phyloP scores from a whole-genome alignment of 305 asterid species.

The Solanum hybrid region DNA sequence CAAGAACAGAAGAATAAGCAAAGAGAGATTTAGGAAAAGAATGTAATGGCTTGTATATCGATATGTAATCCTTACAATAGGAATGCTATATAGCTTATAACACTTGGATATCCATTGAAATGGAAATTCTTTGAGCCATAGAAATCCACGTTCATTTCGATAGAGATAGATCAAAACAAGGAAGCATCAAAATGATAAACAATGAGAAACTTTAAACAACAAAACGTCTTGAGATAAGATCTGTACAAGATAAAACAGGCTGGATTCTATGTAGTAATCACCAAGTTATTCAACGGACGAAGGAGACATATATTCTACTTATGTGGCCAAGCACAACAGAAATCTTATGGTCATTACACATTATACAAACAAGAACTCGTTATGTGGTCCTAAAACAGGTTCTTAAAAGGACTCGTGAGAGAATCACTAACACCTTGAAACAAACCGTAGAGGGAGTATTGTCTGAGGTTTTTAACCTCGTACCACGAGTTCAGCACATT shows the following conservation, averaged over 20 bases:
- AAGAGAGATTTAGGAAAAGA: background rate
- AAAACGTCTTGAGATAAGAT: background rate
- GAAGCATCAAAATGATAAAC: background rate
- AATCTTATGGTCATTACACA: background rate
- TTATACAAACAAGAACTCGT: background rate
- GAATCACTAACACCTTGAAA: conserved; percentile 39
- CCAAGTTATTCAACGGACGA: background rate
- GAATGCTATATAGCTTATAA: background rate
- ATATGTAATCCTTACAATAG: background rate
- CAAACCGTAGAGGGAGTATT: conserved; percentile 56
- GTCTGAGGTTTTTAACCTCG: conserved; percentile 72
- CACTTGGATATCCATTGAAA: background rate
- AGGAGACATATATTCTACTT: background rate
- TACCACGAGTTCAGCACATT: conserved; percentile 75
- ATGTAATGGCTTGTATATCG: background rate
- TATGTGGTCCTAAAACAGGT: conserved; percentile 28
- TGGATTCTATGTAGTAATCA: background rate
- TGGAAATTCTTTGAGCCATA: background rate
- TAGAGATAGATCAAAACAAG: background rate
- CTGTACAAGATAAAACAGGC: background rate
- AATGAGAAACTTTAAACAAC: background rate
- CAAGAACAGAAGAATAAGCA: background rate
- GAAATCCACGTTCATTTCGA: background rate
- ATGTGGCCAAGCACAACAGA: background rate
- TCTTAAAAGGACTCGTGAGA: conserved; percentile 30